These are phyloP conservation scores for Fragaria iinumae DNA, from an alignment of 306 rosid species.

Conservation along the genomic window DNA sequence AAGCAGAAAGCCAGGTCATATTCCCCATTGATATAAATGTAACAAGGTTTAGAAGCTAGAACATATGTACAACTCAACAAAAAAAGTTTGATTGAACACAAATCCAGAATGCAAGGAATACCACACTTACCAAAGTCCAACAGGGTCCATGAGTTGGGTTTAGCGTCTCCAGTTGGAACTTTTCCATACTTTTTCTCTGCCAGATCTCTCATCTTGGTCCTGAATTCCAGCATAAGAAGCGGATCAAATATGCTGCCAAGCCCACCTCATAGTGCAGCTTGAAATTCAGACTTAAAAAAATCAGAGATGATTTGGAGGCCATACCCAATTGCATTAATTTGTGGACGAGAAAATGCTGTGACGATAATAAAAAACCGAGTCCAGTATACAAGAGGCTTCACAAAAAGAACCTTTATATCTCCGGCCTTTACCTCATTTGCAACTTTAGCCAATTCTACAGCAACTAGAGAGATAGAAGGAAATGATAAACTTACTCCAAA, in stretches of 20 bases:
- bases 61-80: not conserved
- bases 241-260: slow-evolving; percentile 19
- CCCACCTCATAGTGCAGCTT: slow-evolving; percentile 9
- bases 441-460: slow-evolving; percentile 82
- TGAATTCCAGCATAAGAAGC: slow-evolving; percentile 31
- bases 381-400: slow-evolving; percentile 98
- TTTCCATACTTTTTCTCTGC: slow-evolving; percentile 87
- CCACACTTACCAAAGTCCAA: slow-evolving; percentile 72
- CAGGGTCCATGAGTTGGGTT: slow-evolving; percentile 94
- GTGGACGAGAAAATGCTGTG: slow-evolving; percentile 96
- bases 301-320: not conserved
- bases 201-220: slow-evolving; percentile 80
- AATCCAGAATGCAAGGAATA: not conserved
- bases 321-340: slow-evolving; percentile 84
- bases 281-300: slow-evolving; percentile 14
- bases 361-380: slow-evolving; percentile 85
- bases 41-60: not conserved
- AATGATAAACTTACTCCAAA: not conserved
- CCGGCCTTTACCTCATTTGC: slow-evolving; percentile 92
- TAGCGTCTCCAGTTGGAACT: slow-evolving; percentile 68
- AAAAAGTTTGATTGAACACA: not conserved
- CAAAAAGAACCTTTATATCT: slow-evolving; percentile 86
- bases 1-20: not conserved
- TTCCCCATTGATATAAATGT: not conserved
- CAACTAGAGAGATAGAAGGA: slow-evolving; percentile 54